Conservation (phyloP, 23 red algal genomes). For the Gracilariopsis chorda region DNA sequence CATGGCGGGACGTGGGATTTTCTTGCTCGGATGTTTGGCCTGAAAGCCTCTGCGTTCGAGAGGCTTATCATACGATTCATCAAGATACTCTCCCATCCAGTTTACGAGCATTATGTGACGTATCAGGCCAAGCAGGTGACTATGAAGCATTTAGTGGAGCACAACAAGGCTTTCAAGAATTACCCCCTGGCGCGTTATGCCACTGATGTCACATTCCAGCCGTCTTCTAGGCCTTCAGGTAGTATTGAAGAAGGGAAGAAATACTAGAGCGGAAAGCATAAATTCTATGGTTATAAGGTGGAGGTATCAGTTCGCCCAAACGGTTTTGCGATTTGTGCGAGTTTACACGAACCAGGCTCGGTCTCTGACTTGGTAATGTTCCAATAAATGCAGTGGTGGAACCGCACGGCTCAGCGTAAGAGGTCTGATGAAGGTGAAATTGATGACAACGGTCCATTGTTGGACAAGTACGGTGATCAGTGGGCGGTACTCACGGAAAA, state of each 20-base stretch:
- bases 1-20: neutral
- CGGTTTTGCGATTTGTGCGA: neutral
- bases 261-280: neutral
- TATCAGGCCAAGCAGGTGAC: neutral
- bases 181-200: neutral
- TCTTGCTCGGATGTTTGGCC: neutral
- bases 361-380: neutral
- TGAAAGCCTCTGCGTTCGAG: constrained; percentile 20
- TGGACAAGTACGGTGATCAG: too few relatives aligned
- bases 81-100: neutral
- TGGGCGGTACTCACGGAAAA: neutral
- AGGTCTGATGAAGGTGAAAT: too few relatives aligned
- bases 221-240: neutral
- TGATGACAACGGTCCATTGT: too few relatives aligned
- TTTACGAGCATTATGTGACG: neutral
- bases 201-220: neutral
- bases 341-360: neutral
- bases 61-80: neutral
- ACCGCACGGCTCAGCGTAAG: too few relatives aligned
- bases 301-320: neutral
- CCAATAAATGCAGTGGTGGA: neutral
- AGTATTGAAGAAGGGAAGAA: neutral
- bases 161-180: neutral
- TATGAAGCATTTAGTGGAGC: neutral
- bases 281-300: neutral